These are phyloP conservation scores for Lipomyces yamadae DNA, from an alignment of 805 yeast species.

Conservation along the genomic window DNA sequence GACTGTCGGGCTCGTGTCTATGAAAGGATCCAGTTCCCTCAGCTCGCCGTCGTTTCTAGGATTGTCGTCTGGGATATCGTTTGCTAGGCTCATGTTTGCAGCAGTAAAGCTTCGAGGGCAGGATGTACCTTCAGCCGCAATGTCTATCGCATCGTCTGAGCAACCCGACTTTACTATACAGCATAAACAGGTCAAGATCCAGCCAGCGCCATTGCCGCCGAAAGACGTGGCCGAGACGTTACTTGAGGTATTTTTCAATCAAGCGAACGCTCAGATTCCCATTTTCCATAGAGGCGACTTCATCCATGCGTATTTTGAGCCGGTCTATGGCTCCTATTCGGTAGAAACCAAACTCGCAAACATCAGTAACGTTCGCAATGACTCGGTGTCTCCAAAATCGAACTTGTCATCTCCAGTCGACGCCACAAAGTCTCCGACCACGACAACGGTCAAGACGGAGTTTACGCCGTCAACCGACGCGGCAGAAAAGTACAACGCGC, in stretches of 20 bases:
- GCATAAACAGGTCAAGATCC: constrained; percentile 36
- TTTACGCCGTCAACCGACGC: constrained; percentile 12
- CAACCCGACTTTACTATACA: constrained; percentile 38
- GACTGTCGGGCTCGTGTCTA: constrained; percentile 42
- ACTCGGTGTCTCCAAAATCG: constrained; percentile 22
- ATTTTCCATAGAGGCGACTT: constrained; percentile 81
- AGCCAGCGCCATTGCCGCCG: constrained; percentile 65
- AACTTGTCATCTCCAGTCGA: constrained; percentile 4
- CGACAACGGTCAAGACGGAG: constrained; percentile 24
- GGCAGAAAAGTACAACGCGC: background rate
- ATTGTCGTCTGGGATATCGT: constrained; percentile 60
- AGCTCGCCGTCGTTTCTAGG: constrained; percentile 43
- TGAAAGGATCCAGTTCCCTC: constrained; percentile 38
- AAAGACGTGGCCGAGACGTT: constrained; percentile 71
- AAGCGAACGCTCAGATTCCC: constrained; percentile 83
- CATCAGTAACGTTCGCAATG: constrained; percentile 34
- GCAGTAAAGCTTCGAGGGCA: constrained; percentile 60
- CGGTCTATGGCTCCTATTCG: constrained; percentile 75
- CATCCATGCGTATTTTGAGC: constrained; percentile 67
- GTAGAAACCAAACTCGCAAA: constrained; percentile 58
- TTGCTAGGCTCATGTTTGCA: constrained; percentile 75
- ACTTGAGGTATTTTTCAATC: constrained; percentile 69
- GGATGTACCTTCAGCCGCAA: constrained; percentile 40
- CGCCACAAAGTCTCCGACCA: constrained; percentile 15
- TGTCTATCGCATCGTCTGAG: constrained; percentile 34